Conservation (phyloP, 371 early-diverging fungal genomes). For the Saksenaea oblongispora region DNA sequence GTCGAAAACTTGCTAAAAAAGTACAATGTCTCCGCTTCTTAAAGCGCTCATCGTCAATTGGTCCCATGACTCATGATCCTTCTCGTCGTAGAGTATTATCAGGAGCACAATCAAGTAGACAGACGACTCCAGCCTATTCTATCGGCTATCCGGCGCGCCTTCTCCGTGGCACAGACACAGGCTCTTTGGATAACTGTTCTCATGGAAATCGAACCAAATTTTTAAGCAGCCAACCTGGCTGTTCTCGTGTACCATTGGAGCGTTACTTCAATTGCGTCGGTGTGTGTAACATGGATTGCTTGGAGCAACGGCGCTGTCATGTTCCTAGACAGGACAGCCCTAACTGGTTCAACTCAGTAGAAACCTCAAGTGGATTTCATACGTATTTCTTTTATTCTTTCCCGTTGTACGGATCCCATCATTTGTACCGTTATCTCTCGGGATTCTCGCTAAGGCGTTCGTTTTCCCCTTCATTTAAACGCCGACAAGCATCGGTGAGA, state of each 20-base stretch:
- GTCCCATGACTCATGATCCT: background rate
- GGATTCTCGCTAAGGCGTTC: background rate
- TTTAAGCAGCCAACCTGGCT: background rate
- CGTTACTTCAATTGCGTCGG: background rate
- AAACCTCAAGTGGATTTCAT: no score
- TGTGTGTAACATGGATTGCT: background rate
- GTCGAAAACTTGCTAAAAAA: background rate
- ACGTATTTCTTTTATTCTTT: no score
- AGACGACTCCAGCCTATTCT: background rate
- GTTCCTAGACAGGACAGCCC: no score
- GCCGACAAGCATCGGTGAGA: background rate
- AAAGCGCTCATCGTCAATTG: background rate
- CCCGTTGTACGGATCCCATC: no score
- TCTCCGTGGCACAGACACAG: background rate
- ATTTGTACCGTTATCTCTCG: no score
- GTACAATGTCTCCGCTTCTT: background rate
- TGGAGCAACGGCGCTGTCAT: background rate
- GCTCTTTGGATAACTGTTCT: background rate
- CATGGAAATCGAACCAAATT: background rate
- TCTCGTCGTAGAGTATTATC: background rate
- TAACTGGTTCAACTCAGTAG: no score
- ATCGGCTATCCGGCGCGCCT: background rate
- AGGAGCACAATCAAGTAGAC: background rate
- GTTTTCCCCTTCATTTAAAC: background rate
- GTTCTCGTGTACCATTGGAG: background rate